These are phyloP conservation scores for Linum lewisii DNA, from an alignment of 345 rosid species.

Conservation along the genomic window DNA sequence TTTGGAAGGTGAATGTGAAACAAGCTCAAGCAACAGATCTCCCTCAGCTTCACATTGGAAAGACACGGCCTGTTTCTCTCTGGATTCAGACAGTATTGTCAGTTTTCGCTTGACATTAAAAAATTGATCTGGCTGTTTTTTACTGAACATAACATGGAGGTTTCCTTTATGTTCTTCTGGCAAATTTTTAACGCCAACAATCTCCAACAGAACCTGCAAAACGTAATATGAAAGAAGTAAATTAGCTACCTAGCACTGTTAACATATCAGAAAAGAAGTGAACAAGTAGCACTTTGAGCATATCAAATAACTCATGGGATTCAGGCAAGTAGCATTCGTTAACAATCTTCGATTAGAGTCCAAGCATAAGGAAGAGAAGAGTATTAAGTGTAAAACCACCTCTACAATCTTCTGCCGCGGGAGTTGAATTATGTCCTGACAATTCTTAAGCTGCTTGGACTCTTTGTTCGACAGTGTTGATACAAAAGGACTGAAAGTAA, in stretches of 20 bases:
- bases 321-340: not conserved
- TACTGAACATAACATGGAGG: constrained; percentile 49
- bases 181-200: constrained; percentile 62
- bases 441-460: constrained; percentile 16
- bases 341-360: not conserved
- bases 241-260: too few species aligned
- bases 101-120: constrained; percentile 49
- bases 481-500: constrained; percentile 35
- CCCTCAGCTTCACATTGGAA: constrained; percentile 80
- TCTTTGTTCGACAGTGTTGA: constrained; percentile 30
- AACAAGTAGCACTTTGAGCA: too few species aligned
- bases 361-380: not conserved
- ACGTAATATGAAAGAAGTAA: constrained; percentile 8
- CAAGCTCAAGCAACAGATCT: constrained; percentile 63
- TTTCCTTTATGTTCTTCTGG: constrained; percentile 54
- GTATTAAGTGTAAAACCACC: constrained; percentile 34
- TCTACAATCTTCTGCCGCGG: constrained; percentile 47
- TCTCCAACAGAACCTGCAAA: constrained; percentile 54
- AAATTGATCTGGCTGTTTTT: constrained; percentile 58
- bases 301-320: too few species aligned
- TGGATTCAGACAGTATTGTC: constrained; percentile 46
- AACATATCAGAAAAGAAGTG: too few species aligned
- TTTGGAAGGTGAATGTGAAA: constrained; percentile 43
- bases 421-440: constrained; percentile 31
- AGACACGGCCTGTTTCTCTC: constrained; percentile 54